These are phyloP conservation scores for Cryptococcus depauperatus DNA, from an alignment of 1,284 basidiomycete genomes.

Conservation along the genomic window DNA sequence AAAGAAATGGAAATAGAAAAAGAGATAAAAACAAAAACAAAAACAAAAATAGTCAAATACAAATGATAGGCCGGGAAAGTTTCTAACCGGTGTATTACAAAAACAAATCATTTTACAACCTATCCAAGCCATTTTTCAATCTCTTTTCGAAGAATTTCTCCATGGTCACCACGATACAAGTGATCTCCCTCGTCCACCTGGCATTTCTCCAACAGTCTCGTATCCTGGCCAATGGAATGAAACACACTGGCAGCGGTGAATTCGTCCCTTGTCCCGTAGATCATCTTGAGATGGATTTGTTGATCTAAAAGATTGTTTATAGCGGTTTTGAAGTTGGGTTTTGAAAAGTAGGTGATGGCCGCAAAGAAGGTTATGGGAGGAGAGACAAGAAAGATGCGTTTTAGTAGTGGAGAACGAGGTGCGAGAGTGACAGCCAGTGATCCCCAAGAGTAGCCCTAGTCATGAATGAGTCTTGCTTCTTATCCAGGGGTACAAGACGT, in stretches of 20 bases:
- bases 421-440: conserved; percentile 18
- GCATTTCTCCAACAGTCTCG: conserved; percentile 6
- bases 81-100: neutral
- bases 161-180: conserved; percentile 27
- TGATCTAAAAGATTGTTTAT: conserved; percentile 8
- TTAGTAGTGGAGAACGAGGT: conserved; percentile 7
- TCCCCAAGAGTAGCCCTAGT: conserved; percentile 41
- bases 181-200: conserved; percentile 33
- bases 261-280: conserved; percentile 31
- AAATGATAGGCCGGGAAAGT: neutral
- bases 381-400: conserved; percentile 29
- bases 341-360: conserved; percentile 20
- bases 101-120: neutral
- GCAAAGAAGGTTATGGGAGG: conserved; percentile 32
- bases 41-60: neutral
- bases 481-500: conserved; percentile 1
- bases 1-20: neutral
- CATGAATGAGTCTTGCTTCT: neutral
- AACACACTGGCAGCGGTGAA: conserved; percentile 26
- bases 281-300: conserved; percentile 14
- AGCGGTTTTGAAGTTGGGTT: conserved; percentile 17
- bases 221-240: conserved; percentile 6
- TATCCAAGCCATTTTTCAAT: conserved; percentile 22
- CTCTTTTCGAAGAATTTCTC: conserved; percentile 11
- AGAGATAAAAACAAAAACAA: neutral